phyloP scores from a whole-genome alignment of 163 green algal genomes.

The Scenedesmus sp. region DNA sequence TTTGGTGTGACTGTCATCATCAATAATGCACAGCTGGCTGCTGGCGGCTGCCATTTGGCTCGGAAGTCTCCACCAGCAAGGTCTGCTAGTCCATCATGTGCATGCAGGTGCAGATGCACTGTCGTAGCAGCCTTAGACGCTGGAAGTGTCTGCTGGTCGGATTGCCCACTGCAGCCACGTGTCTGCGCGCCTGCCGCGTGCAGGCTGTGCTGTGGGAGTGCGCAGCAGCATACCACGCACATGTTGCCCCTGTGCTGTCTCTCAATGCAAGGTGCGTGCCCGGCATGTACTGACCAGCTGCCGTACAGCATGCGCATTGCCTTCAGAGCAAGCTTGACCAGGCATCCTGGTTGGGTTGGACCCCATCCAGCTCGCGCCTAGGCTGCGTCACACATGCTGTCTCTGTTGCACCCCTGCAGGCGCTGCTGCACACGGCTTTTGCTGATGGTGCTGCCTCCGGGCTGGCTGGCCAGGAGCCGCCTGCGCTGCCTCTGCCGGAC shows the following conservation, averaged over 20 bases:
- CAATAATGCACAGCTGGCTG: no score
- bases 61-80: no score
- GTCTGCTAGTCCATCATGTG: no score
- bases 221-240: not conserved
- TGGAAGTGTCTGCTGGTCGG: no score
- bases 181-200: not conserved
- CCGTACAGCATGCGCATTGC: not conserved
- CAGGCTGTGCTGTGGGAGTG: slow-evolving; percentile 13
- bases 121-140: no score
- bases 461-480: not conserved
- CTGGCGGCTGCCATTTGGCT: no score
- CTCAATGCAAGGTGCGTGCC: not conserved
- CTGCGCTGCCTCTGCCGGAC: not conserved
- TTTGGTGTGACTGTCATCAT: no score
- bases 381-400: no score
- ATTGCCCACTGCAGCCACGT: not conserved
- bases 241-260: not conserved
- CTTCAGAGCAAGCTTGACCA: not conserved
- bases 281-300: not conserved
- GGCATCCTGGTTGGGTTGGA: not conserved
- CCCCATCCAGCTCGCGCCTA: not conserved
- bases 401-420: not conserved
- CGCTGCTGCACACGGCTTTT: slow-evolving; percentile 1
- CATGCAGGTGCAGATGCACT: no score
- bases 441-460: slow-evolving; percentile 1